Percentiles rank a stretch among this genome's conserved stretches.
phyloP scores from a whole-genome alignment of 371 early-diverging fungal species.

The Haplosporangium sp. region DNA sequence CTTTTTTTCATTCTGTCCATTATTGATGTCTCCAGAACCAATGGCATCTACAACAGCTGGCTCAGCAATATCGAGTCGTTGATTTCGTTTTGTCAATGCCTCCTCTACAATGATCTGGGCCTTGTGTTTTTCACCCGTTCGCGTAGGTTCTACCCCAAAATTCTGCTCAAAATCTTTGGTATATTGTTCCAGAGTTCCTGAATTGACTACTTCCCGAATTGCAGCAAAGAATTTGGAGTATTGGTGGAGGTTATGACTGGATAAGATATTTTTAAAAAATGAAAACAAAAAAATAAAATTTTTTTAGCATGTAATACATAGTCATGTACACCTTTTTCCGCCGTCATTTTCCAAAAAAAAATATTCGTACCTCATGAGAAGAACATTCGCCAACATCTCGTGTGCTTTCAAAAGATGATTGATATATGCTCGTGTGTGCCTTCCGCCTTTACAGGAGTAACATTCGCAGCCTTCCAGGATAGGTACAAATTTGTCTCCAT shows the following conservation, averaged over 20 bases:
- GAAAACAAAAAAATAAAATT: neutral
- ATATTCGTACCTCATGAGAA: conserved; percentile 70
- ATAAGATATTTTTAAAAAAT: too few relatives aligned
- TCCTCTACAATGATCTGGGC: conserved; percentile 38
- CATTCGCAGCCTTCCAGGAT: conserved; percentile 74
- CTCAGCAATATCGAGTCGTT: conserved; percentile 31
- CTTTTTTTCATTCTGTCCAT: neutral
- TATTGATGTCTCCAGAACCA: neutral
- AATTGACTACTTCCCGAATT: conserved; percentile 69
- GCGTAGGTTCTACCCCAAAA: conserved; percentile 36
- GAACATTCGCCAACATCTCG: conserved; percentile 84
- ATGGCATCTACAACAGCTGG: conserved; percentile 27
- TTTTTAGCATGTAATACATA: neutral
- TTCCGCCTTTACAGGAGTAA: conserved; percentile 68
- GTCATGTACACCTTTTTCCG: too few relatives aligned
- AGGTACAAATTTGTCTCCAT: conserved; percentile 69
- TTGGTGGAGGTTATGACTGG: conserved; percentile 76
- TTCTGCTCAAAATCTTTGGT: conserved; percentile 8
- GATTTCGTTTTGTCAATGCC: conserved; percentile 39
- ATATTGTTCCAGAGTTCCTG: conserved; percentile 60
- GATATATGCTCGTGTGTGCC: conserved; percentile 79
- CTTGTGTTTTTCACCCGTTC: conserved; percentile 39
- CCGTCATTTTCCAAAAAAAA: too few relatives aligned
- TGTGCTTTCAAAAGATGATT: conserved; percentile 81
- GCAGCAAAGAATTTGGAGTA: conserved; percentile 70